Base-by-base conservation (phyloP, 2,329 filamentous ascomycete genomes). In the Diaporthe batatas region DNA sequence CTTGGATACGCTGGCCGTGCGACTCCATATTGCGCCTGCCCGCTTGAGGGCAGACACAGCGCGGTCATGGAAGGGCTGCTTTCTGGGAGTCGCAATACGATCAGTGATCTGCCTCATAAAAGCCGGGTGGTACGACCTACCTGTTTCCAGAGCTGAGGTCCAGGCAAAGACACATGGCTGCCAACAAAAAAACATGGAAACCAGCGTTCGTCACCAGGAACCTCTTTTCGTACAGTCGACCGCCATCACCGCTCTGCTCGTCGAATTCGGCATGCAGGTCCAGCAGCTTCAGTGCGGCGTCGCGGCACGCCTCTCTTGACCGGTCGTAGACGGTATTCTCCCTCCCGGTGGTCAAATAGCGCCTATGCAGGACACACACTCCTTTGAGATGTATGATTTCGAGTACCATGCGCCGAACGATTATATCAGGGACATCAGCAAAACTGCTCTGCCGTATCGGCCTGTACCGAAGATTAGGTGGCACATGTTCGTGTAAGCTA, bases 101-200 rank as follows among this genome's bases (percentile, higher is more conserved):
- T 72, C 25, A 74, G 65, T 6, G 10, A 3, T n/a, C 4, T 8
- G 16, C 49, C 21, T 8, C 25, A 16, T 18, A 29, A 34, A 34
- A 14, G 1, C 12, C 32, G 18, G 32, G n/a, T 16, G 10, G 12
- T 23, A 36, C 12, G 70, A 29, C 80, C 75, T 79, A 84, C 84
- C 77, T 81, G 74, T 80, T 81, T 25, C 82, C 79, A 36, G 76
- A 75, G 23, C 82, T 82, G 16, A 87, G 78, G 74, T 88, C 86
- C 3, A 91, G 78, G 72, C 87, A 91, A 7, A 91, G 76, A 53
- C 91, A 86, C 87, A 90, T 91, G 16, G 88, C 85, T 0, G 89
- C 89, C 23, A 91, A 84, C 34, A 91, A 79, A 73, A 90, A 91
- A 75, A 91, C 87, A 44, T 90, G 87, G 29, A 87, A 80, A 6